Conservation (phyloP, 225 moss, liverwort and hornwort genomes). For the Rhytidiadelphus loreus region DNA sequence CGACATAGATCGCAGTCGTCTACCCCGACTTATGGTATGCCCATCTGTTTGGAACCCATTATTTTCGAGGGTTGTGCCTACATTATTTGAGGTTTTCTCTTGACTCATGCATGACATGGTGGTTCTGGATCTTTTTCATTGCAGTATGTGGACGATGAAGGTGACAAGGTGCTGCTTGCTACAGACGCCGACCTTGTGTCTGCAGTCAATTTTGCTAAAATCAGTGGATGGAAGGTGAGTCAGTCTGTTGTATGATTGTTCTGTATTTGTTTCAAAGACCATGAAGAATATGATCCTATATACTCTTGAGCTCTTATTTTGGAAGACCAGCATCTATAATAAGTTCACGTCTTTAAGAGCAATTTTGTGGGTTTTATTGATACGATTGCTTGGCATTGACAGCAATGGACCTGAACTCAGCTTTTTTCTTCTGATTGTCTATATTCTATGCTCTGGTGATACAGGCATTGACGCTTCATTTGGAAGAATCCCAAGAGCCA, state of each 20-base stretch:
- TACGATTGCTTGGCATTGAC: background rate
- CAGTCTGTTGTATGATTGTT: background rate
- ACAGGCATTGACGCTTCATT: conserved; percentile 49
- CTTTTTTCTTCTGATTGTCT: background rate
- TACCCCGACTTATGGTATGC: conserved; percentile 86
- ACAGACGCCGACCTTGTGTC: conserved; percentile 87
- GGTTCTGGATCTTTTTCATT: background rate
- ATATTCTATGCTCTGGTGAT: background rate
- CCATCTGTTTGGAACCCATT: background rate
- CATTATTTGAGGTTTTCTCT: background rate
- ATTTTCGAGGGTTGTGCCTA: background rate
- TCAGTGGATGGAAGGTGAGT: conserved; percentile 90
- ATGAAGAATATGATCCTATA: background rate
- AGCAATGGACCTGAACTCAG: background rate
- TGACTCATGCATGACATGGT: background rate
- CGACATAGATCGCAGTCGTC: conserved; percentile 69
- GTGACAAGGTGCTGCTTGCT: conserved; percentile 83
- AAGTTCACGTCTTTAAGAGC: background rate
- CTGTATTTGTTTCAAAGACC: background rate
- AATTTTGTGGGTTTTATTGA: background rate
- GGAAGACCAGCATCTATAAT: background rate
- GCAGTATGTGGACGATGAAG: conserved; percentile 99
- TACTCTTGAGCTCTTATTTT: background rate
- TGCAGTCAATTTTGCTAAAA: conserved; percentile 86
- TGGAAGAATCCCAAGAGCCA: conserved; percentile 37